Evolutionary conservation across 257 asterid genomes (phyloP), one percentile per base, ranked within the genome.

Genomic region (Plantago major): DNA sequence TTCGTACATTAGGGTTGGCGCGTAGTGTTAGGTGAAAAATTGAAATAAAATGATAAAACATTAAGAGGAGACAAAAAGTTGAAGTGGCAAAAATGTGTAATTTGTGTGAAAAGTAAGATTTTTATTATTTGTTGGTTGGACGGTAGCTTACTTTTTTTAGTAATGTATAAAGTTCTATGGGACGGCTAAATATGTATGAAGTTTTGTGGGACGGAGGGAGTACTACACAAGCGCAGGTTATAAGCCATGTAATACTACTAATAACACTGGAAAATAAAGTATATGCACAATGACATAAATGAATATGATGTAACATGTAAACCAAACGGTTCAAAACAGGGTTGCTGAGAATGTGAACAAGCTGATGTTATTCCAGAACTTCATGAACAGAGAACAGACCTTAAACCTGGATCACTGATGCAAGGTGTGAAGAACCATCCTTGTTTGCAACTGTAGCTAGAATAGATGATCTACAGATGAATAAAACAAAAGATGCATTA

Each of bases 391-490:
- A 62, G 48, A 67, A 42, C 68, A 38, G 17, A 90, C 97, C 97
- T 90, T 74, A 90, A 82, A 69, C 90, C 79, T 7, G 97, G 97
- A 77, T 77, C 82, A 60, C 89, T 80, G 75, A 77, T 82, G 79
- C 97, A 90, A 42, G 97, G 97, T 33, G 97, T 84, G 78, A 87
- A 87, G 82, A 90, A 90, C 97, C 97, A 90, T 16, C 96, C 97
- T 68, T 90, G 96, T 65, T 69, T 77, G 89, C 96, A 90, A 79
- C 94, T 87, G 77, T 80, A 90, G 76, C 97, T 96, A 40, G 95
- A 83, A 77, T 90, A 90, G 66, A 90, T 87, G 60, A 90, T 68
- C 97, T 90, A 81, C 74, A 74, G 58, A 22, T 30, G 64, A 64
- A 70, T 7, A 0, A 7, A 7, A 7, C 7, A 3, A 59, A 22